Percentiles rank a stretch among this genome's conserved stretches.
Evolutionary conservation across 192 early-diverging fungal genomes (phyloP).

Genomic region (Kappamyces sp.): DNA sequence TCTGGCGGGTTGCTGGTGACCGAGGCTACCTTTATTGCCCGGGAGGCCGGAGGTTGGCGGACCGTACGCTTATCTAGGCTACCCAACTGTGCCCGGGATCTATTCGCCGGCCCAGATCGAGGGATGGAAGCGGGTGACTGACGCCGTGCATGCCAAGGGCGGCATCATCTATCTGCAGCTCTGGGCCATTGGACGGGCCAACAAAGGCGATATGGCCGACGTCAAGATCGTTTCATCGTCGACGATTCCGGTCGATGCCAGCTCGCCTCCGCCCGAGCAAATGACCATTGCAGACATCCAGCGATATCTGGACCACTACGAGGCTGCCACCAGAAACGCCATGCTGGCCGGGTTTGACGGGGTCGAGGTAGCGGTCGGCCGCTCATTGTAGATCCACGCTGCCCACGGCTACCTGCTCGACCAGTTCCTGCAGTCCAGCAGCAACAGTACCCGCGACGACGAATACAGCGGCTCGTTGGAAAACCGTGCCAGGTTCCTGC

Average conservation of each 20-base stretch:
- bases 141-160: constrained; percentile 49
- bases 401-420: constrained; percentile 90
- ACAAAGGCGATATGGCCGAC: constrained; percentile 25
- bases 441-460: constrained; percentile 76
- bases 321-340: constrained; percentile 59
- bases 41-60: constrained; percentile 7
- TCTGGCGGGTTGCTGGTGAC: constrained; percentile 39
- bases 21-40: constrained; percentile 29
- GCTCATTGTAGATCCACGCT: constrained; percentile 4
- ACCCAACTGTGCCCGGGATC: constrained; percentile 24
- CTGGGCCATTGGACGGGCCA: constrained; percentile 45
- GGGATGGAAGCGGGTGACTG: constrained; percentile 46
- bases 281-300: constrained; percentile 65
- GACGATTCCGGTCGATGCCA: constrained; percentile 17
- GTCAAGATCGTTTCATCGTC: constrained; percentile 33
- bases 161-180: constrained; percentile 52
- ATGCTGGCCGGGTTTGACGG: constrained; percentile 79
- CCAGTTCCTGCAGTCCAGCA: constrained; percentile 73
- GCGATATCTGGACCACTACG: constrained; percentile 55
- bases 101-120: constrained; percentile 31
- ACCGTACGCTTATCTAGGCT: background rate
- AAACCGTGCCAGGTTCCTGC: constrained; percentile 26
- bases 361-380: constrained; percentile 46
- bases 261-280: constrained; percentile 40
- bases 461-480: constrained; percentile 74